These are phyloP conservation scores for Eimeria tenella DNA, from an alignment of 169 alveolate species.

Conservation along the genomic window DNA sequence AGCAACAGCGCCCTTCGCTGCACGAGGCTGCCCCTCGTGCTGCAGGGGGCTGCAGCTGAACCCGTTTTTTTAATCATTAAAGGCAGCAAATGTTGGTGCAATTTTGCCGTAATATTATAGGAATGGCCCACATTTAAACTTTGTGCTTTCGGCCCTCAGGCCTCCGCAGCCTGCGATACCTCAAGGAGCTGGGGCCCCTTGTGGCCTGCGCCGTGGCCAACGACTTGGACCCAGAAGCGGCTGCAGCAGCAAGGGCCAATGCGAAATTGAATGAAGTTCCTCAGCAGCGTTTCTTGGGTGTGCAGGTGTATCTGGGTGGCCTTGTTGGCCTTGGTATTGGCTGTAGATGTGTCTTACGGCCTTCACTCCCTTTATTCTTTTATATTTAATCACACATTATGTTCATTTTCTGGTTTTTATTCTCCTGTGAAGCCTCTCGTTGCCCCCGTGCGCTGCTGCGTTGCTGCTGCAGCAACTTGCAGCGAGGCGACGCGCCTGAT, in stretches of 20 bases:
- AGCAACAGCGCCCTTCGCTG: background rate
- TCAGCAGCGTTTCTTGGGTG: constrained; percentile 77
- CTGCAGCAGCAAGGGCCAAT: constrained; percentile 88
- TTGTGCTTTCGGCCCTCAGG: constrained; percentile 83
- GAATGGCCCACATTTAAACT: too few species aligned
- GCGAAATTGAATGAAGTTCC: constrained; percentile 87
- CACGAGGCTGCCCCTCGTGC: too few species aligned
- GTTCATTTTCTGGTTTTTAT: background rate
- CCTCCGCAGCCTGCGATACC: constrained; percentile 91
- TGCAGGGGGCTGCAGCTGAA: too few species aligned
- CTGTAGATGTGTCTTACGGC: background rate
- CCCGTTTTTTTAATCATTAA: too few species aligned
- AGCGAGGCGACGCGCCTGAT: constrained; percentile 77
- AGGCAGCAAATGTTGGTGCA: too few species aligned
- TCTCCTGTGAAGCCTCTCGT: background rate
- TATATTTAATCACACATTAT: background rate
- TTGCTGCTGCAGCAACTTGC: constrained; percentile 56
- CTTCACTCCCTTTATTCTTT: background rate
- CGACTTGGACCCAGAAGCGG: constrained; percentile 93
- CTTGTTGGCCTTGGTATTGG: background rate
- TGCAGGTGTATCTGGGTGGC: background rate
- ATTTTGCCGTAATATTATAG: too few species aligned
- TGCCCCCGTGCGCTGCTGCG: background rate
- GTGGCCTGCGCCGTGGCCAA: constrained; percentile 87
- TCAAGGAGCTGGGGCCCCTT: constrained; percentile 87